Evolutionary conservation across 2,329 filamentous ascomycete species (phyloP).

Genomic region (Chaetomium sp.): DNA sequence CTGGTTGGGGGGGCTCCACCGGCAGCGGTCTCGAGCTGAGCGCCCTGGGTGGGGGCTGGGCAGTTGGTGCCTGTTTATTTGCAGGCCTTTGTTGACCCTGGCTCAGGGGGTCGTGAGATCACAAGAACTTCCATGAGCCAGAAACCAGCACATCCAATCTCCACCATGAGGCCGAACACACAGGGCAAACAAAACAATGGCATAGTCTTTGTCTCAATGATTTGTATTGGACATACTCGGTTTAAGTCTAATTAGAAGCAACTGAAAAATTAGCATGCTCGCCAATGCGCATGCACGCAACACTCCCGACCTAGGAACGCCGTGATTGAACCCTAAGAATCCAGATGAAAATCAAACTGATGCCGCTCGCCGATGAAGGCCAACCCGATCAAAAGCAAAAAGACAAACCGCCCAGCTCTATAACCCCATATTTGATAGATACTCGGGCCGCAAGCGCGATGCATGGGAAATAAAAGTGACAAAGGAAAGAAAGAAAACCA

Average conservation of each 20-base stretch:
- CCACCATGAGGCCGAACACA: too few species aligned
- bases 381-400: conserved; percentile 1
- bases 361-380: conserved; percentile 1
- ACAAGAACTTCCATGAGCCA: too few species aligned
- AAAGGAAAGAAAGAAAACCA: conserved; percentile 7
- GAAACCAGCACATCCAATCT: too few species aligned
- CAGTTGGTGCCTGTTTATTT: not conserved
- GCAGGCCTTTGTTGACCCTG: too few species aligned
- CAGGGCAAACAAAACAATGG: too few species aligned
- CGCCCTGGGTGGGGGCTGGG: not conserved
- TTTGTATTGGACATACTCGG: not conserved
- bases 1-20: conserved; percentile 13
- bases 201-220: not conserved
- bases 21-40: not conserved
- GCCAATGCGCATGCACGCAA: not conserved
- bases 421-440: conserved; percentile 5
- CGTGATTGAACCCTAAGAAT: not conserved
- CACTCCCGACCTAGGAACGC: conserved; percentile 10
- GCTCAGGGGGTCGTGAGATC: too few species aligned
- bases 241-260: conserved; percentile 20
- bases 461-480: conserved; percentile 1
- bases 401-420: conserved; percentile 9
- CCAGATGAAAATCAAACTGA: conserved; percentile 2
- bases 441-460: conserved; percentile 3
- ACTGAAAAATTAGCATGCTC: not conserved